Evolutionary conservation across 768 basidiomycete species (phyloP), one percentile per base, ranked within the genome.

Genomic region (Suillus discolor): DNA sequence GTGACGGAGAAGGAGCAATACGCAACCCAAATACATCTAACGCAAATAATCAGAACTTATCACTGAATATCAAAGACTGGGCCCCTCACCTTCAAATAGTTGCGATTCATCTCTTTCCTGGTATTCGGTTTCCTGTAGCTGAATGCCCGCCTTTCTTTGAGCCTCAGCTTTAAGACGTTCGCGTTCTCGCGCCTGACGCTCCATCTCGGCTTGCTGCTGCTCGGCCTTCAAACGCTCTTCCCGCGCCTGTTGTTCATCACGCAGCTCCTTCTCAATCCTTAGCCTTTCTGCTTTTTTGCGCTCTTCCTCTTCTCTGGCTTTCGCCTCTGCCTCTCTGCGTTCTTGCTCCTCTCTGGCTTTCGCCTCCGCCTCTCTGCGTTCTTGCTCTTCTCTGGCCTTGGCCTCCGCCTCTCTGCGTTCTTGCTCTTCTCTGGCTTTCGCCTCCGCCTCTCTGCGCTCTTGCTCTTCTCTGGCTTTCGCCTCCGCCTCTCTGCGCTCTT

Each of bases 11-110:
- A 34, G 83, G 77, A n/a, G 74, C 73, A 25, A 77, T 74, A 18
- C 79, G 77, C 49, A 81, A 72, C 41, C 84, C 83, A 70, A 92
- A 91, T 16, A 90, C 82, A 76, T 91, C 90, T 88, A 60, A 15
- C 31, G n/a, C 13, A 47, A 41, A 31, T 13, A 13, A n/a, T 66
- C 66, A 44, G 64, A 57, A 66, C 36, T 55, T 28, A 54, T 18
- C 39, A 39, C 49, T 51, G 41, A 25, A 4, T 18, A 57, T n/a
- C 63, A 51, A 49, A 31, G 20, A 25, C n/a, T 28, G 36, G 28
- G 2, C 18, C 41, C 66, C 74, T 6, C 44, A 78, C 76, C 76
- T 74, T 57, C 57, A 28, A 12, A 41, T 60, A 41, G 28, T 31
- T 28, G 45, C n/a, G 45, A 23, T 55, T 59, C 39, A 38, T 38